Evolutionary conservation across 371 early-diverging fungal genomes (phyloP).

Genomic region (Haplosporangium sp.): DNA sequence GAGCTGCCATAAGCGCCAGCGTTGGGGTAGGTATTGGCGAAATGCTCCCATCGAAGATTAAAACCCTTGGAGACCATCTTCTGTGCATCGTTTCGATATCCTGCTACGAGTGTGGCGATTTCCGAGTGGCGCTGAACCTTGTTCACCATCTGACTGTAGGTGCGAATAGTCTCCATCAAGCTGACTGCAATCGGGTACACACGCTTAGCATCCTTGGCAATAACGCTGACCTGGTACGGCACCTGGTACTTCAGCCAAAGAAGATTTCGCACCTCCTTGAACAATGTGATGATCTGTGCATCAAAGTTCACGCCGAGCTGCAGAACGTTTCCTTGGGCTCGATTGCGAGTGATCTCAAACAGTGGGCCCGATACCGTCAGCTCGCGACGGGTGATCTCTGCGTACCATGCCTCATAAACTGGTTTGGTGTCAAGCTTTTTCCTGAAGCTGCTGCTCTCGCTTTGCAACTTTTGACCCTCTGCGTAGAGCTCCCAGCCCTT

Average conservation of each 20-base stretch:
- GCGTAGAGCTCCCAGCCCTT: constrained; percentile 97
- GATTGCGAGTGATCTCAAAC: constrained; percentile 89
- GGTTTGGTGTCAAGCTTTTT: constrained; percentile 91
- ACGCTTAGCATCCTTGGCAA: constrained; percentile 96
- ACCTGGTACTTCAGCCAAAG: constrained; percentile 93
- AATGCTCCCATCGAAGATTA: constrained; percentile 95
- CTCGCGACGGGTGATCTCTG: constrained; percentile 88
- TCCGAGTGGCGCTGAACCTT: constrained; percentile 82
- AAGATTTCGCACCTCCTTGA: constrained; percentile 97
- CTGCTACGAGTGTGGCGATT: constrained; percentile 86
- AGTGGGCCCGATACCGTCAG: constrained; percentile 91
- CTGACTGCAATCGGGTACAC: constrained; percentile 98
- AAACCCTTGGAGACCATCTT: constrained; percentile 89
- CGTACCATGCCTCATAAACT: constrained; percentile 94
- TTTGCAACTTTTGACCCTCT: constrained; percentile 94
- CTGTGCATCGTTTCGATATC: constrained; percentile 93
- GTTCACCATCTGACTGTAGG: constrained; percentile 89
- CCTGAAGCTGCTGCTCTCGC: constrained; percentile 91
- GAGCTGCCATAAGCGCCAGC: neutral
- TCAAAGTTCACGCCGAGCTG: constrained; percentile 95
- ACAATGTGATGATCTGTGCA: constrained; percentile 91
- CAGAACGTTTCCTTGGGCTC: constrained; percentile 81
- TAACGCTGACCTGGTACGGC: constrained; percentile 91
- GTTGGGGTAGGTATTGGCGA: constrained; percentile 70
- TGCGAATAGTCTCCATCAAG: constrained; percentile 93